Evolutionary conservation across 345 rosid genomes (phyloP), one percentile per base, ranked within the genome.

Genomic region (Kernera saxatilis): DNA sequence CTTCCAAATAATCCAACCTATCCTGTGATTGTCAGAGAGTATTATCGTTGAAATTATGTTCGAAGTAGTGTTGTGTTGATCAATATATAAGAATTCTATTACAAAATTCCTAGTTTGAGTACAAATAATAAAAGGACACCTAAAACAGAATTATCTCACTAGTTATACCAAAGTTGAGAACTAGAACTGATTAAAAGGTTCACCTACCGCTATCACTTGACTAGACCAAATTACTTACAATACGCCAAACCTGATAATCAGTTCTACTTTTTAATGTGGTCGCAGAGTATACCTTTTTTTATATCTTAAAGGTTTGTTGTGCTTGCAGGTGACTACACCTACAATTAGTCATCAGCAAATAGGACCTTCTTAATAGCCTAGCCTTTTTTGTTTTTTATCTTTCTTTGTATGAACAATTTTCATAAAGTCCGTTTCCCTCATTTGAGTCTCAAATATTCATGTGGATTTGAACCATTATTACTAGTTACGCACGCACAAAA

Each of bases 1-100:
- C 99, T 87, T 94, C 99, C 88, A 91, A 73, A 76, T 88, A 94
- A 76, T 94, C 96, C 78, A 91, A 76, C 81, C 98, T 86, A 82
- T 94, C 98, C 99, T 94, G 82, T 60, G 82, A 71, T 57, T 30
- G 13, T 72, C 50, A 62, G 26, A 58, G 18, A 55, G 60, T 64
- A 55, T 69, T 10, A 54, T 27, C 23, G 11, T 15, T 30, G 5
- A 54, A 23, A 35, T 23, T 36, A n/a, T 69, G 73, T 62, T 39
- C 5, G 3, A 62, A 69, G 46, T 63, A 62, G 25, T 44, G 32
- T 30, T 68, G 51, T 37, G 25, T 48, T 69, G 65, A 61, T 32
- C 33, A 60, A 25, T 11, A 45, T 40, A 30, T 32, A 67, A 29
- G 50, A 27, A 18, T 40, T 39, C 19, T 18, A 54, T 36, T 9